These are phyloP conservation scores for Penicillium steckii DNA, from an alignment of 495 filamentous ascomycete genomes.

Conservation along the genomic window DNA sequence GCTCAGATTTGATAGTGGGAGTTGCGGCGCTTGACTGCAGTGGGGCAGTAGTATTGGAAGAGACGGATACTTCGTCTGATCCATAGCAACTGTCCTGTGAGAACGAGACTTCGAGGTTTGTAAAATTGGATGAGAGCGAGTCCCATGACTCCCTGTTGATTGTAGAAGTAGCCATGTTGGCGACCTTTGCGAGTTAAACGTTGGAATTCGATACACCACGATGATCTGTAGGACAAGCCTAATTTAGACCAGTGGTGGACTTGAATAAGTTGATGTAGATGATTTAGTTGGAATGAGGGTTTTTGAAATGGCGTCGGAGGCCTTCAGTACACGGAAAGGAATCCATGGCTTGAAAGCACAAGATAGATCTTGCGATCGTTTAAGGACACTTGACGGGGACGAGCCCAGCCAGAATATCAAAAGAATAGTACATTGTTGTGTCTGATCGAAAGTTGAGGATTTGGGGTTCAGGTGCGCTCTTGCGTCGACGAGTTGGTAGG, in stretches of 20 bases:
- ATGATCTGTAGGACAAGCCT: neutral
- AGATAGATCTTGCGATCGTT: slow-evolving; percentile 24
- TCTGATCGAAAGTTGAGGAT: neutral
- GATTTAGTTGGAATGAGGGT: slow-evolving; percentile 6
- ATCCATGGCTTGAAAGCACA: slow-evolving; percentile 36
- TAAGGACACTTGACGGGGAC: slow-evolving; percentile 31
- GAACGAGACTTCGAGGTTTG: slow-evolving; percentile 40
- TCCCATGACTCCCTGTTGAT: slow-evolving; percentile 40
- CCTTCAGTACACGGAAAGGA: slow-evolving; percentile 31
- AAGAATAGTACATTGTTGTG: slow-evolving; percentile 30
- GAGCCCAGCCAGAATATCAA: slow-evolving; percentile 21
- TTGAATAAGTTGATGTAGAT: neutral
- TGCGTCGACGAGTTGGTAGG: neutral
- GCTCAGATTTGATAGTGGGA: slow-evolving; percentile 10
- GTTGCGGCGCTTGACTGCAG: slow-evolving; percentile 22
- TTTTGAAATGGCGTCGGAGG: slow-evolving; percentile 30
- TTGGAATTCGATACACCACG: slow-evolving; percentile 3
- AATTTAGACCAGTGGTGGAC: slow-evolving; percentile 1
- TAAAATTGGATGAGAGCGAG: slow-evolving; percentile 42
- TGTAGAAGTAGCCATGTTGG: slow-evolving; percentile 27
- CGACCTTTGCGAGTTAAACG: neutral
- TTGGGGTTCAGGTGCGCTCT: slow-evolving; percentile 2
- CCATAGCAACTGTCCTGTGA: slow-evolving; percentile 48
- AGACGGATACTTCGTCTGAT: slow-evolving; percentile 43
- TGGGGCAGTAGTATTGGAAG: slow-evolving; percentile 30